phyloP scores from a whole-genome alignment of 2,329 filamentous ascomycete genomes.

The Diplocarpon rosae region DNA sequence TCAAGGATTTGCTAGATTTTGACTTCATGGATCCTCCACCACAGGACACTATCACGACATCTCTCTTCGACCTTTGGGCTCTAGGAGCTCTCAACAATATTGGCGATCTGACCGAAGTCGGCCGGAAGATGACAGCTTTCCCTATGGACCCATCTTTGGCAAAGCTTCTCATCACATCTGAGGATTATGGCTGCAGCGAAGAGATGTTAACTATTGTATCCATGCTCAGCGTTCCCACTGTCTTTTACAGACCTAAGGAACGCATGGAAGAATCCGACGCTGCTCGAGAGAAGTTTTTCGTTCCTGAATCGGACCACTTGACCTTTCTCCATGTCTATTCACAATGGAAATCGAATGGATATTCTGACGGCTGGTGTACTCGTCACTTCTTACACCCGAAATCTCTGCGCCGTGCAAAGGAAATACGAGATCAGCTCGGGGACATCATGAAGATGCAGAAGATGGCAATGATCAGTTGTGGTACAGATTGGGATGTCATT shows the following conservation, averaged over 20 bases:
- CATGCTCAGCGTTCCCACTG: slow-evolving; percentile 92
- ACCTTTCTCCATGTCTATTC: slow-evolving; percentile 93
- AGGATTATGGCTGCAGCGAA: slow-evolving; percentile 85
- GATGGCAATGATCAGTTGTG: slow-evolving; percentile 77
- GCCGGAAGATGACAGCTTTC: slow-evolving; percentile 90
- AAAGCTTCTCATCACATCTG: slow-evolving; percentile 86
- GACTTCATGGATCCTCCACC: slow-evolving; percentile 99
- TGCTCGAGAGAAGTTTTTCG: slow-evolving; percentile 95
- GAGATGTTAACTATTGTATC: slow-evolving; percentile 98
- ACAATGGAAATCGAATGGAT: slow-evolving; percentile 87
- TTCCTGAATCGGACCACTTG: slow-evolving; percentile 92
- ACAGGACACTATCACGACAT: slow-evolving; percentile 94
- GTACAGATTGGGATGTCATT: slow-evolving; percentile 94
- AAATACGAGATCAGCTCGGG: slow-evolving; percentile 84
- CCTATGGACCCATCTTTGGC: slow-evolving; percentile 96
- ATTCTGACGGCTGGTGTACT: slow-evolving; percentile 83
- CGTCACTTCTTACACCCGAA: slow-evolving; percentile 95
- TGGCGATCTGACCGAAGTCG: slow-evolving; percentile 78
- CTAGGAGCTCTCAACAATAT: slow-evolving; percentile 88
- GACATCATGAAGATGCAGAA: slow-evolving; percentile 94
- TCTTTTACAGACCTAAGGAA: slow-evolving; percentile 95
- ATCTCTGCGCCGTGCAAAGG: slow-evolving; percentile 78
- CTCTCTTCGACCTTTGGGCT: slow-evolving; percentile 94
- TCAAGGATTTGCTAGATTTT: slow-evolving; percentile 89
- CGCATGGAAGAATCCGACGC: slow-evolving; percentile 93